These are phyloP conservation scores for Pyrenula massariospora DNA, from an alignment of 495 filamentous ascomycete species.

Conservation along the genomic window DNA sequence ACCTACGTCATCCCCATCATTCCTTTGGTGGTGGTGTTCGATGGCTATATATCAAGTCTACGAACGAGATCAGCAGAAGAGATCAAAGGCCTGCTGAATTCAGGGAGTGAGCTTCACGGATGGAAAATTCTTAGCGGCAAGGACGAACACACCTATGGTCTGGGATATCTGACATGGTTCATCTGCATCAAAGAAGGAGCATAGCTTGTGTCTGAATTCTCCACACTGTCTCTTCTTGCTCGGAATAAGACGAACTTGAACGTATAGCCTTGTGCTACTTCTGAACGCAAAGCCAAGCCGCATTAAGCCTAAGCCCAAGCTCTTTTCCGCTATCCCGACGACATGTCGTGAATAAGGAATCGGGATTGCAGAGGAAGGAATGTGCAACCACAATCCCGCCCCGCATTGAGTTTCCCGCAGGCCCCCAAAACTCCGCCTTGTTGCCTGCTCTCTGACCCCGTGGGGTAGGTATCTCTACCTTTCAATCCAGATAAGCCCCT, in stretches of 20 bases:
- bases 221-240: too few relatives aligned
- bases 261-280: too few relatives aligned
- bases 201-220: background rate
- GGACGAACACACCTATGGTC: constrained; percentile 9
- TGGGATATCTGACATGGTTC: background rate
- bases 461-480: too few relatives aligned
- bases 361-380: too few relatives aligned
- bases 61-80: constrained; percentile 54
- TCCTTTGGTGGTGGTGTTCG: constrained; percentile 51
- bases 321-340: too few relatives aligned
- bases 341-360: too few relatives aligned
- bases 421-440: background rate
- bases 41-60: constrained; percentile 53
- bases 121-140: constrained; percentile 46
- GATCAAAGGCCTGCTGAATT: constrained; percentile 43
- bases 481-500: background rate
- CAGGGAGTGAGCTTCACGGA: constrained; percentile 22
- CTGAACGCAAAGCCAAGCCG: too few relatives aligned
- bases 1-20: constrained; percentile 54
- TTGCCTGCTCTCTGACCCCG: background rate
- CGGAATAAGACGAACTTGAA: background rate
- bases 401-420: too few relatives aligned
- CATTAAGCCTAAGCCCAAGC: too few relatives aligned
- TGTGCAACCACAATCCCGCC: background rate
- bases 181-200: background rate